Base-by-base conservation (phyloP, 2,329 filamentous ascomycete species). In the Aspergillus hiratsukae region DNA sequence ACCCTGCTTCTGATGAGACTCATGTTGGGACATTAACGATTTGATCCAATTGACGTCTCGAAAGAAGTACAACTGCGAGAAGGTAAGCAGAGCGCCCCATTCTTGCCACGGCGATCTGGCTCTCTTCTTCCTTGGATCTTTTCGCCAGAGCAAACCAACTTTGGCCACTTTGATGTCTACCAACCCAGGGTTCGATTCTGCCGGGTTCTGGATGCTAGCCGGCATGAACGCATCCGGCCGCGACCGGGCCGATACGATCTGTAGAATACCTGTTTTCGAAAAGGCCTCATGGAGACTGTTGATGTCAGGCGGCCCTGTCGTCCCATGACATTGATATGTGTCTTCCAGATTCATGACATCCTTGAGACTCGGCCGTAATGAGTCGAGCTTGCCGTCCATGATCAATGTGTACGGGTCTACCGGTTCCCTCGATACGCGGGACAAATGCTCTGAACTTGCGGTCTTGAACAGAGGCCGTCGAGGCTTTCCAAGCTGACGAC, bases 91-190 rank as follows among this genome's bases (percentile, higher is more conserved):
- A 25, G 91, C 94, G 52, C 94, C 94, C 94, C 94, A 99, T 80
- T 99, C 94, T 70, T 97, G 93, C 94, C 94, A 99, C 1, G 94
- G 93, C 10, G 93, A 97, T 46, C 93, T 84, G 0, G 91, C 88
- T 74, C 95, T 96, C 76, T 94, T 93, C 76, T 93, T 96, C 76
- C 96, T 97, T 1, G 83, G 78, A 61, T 96, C 91, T 71, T 99
- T 99, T 48, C 94, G 86, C 94, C 94, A 99, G 31, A 99, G 73
- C 1, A 96, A 78, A 3, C 94, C 94, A 51, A 99, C 92, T 73
- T 97, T 99, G 48, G 93, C 96, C 48, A 97, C 89, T 65, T 96
- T 96, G 69, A 99, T 96, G 73, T 97, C 93, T 10, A 99, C 93
- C 57, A 99, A 88, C 11, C 94, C 94, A 3, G 91, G 90, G 62